Evolutionary conservation across 129 eudicot genomes (phyloP), one percentile per base, ranked within the genome.

Genomic region (Lactuca saligna): DNA sequence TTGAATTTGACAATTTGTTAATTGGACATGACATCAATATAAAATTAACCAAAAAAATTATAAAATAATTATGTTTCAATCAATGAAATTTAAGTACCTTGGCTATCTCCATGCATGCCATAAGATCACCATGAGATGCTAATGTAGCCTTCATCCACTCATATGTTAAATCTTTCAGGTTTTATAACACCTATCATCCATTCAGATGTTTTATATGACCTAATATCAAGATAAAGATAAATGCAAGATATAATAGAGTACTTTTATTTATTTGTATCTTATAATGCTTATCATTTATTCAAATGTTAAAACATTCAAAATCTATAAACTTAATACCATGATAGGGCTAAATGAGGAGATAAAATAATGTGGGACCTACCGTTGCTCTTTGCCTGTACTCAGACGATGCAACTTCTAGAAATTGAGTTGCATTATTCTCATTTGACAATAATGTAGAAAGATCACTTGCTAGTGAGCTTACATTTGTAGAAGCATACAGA

Each of bases 101-200:
- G 61, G 96, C 97, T 97, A 94, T 90, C 66, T 94, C 99, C 92
- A 94, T 80, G 66, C 99, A 94, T 15, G 96, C 80, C 73, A 82
- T 68, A 39, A 94, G 69, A 90, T 94, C 93, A 65, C 96, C 96
- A 86, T 87, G 92, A 61, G 99, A 97, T 63, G 99, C 99, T 78
- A 68, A 32, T n/a, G 42, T 38, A 42, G 16, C 48, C 11, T 32
- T 33, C 41, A 7, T n/a, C 49, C 7, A 9, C 7, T 33, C 8
- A 39, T 10, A 48, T 44, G 60, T 66, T 33, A 66, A 65, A 48
- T 15, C 34, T 46, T 17, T 46, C 5, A 1, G 20, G 61, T 33
- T 46, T 48, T 63, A 15, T 34, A 31, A 31, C 9, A 14, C 29
- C 39, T 41, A 31, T 53, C 31, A 7, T n/a, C 57, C 7, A 6